A percentile compares a stretch with the other conserved stretches of the same genome.
Evolutionary conservation across 176 grass and related monocot species (phyloP).

Genomic region (Cenchrus americanus): DNA sequence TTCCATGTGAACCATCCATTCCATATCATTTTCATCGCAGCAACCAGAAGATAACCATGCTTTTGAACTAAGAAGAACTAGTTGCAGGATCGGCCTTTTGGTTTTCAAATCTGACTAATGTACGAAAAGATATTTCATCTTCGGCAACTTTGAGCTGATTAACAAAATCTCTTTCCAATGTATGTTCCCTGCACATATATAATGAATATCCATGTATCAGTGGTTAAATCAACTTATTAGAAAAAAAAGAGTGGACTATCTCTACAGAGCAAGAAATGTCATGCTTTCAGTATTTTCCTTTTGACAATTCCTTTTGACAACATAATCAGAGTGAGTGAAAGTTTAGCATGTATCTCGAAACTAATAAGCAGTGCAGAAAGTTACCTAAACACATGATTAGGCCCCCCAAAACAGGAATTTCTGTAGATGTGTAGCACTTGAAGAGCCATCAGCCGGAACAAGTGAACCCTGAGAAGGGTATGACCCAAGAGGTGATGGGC

Average conservation of each 20-base stretch:
- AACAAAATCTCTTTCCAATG: conserved; percentile 71
- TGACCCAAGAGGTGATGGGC: conserved; percentile 71
- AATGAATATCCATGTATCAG: conserved; percentile 31
- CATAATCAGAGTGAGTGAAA: neutral
- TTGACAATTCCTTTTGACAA: conserved; percentile 2
- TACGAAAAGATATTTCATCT: conserved; percentile 92
- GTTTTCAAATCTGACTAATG: conserved; percentile 84
- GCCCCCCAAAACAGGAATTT: conserved; percentile 43
- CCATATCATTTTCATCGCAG: conserved; percentile 67
- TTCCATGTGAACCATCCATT: conserved; percentile 36
- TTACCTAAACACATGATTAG: conserved; percentile 79
- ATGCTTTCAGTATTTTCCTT: neutral
- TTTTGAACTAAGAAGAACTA: conserved; percentile 82
- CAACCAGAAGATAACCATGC: conserved; percentile 69
- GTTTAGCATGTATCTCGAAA: conserved; percentile 30
- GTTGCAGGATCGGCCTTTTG: conserved; percentile 63
- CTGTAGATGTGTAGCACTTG: conserved; percentile 83
- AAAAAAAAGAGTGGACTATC: conserved; percentile 1
- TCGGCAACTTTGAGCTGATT: conserved; percentile 80
- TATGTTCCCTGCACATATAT: conserved; percentile 63
- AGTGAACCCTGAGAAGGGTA: conserved; percentile 62
- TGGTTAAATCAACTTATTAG: conserved; percentile 14
- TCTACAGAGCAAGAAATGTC: conserved; percentile 10
- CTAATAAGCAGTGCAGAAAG: conserved; percentile 34
- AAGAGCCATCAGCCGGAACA: conserved; percentile 70